Percentiles rank a stretch among this genome's conserved stretches.
Conservation (phyloP, 352 stramenopile species). For the Thalassiosira livingstoniorum region DNA sequence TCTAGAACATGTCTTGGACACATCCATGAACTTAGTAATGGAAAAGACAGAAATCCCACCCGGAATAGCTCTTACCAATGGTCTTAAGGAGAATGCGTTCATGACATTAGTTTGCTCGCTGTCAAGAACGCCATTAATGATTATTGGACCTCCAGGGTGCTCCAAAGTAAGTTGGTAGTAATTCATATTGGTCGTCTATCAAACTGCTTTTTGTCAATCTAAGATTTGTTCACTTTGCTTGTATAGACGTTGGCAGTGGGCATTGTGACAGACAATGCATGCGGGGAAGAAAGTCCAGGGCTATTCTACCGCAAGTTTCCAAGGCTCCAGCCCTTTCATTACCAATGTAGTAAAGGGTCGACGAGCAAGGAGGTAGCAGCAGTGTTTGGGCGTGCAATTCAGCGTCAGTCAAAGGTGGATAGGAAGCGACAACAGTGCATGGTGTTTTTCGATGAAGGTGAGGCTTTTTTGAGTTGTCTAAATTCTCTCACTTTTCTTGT, state of each 20-base stretch:
- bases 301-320: constrained; percentile 54
- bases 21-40: constrained; percentile 46
- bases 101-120: constrained; percentile 73
- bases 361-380: constrained; percentile 60
- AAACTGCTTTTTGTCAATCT: constrained; percentile 1
- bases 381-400: constrained; percentile 68
- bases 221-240: constrained; percentile 12
- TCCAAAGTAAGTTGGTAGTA: constrained; percentile 1
- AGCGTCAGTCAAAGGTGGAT: constrained; percentile 62
- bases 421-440: constrained; percentile 45
- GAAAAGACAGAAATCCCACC: constrained; percentile 53
- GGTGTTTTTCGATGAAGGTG: constrained; percentile 77
- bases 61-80: constrained; percentile 71
- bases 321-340: constrained; percentile 67
- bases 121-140: constrained; percentile 69
- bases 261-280: constrained; percentile 69
- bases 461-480: no score
- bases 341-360: constrained; percentile 67
- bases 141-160: constrained; percentile 72
- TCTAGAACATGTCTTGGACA: constrained; percentile 34
- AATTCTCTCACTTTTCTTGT: no score
- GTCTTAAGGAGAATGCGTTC: constrained; percentile 79
- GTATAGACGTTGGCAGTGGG: constrained; percentile 75
- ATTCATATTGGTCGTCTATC: not conserved
- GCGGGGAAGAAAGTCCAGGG: constrained; percentile 62